Conservation (phyloP, 805 yeast species). For the Priceomyces haplophilus region DNA sequence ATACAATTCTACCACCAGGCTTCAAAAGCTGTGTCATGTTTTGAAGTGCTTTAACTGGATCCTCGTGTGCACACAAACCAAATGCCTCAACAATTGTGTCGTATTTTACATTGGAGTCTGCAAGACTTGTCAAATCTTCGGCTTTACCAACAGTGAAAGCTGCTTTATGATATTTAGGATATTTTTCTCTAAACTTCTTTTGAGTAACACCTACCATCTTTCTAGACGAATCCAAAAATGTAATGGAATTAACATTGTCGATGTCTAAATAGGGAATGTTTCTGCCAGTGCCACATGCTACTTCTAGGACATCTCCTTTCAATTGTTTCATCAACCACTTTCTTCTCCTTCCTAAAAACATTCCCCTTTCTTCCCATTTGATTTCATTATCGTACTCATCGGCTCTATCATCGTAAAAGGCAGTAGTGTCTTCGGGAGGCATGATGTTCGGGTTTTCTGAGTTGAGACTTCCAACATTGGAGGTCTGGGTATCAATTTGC, state of each 20-base stretch:
- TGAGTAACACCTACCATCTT: conserved; percentile 83
- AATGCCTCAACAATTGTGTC: conserved; percentile 93
- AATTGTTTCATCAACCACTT: conserved; percentile 76
- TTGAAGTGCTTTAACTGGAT: conserved; percentile 77
- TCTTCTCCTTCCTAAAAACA: conserved; percentile 61
- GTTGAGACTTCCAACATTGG: conserved; percentile 27
- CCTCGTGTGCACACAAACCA: conserved; percentile 93
- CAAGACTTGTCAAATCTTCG: conserved; percentile 67
- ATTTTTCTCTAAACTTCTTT: conserved; percentile 64
- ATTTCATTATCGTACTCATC: conserved; percentile 77
- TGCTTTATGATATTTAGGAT: conserved; percentile 66
- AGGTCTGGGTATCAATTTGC: neutral
- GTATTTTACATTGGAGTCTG: conserved; percentile 54
- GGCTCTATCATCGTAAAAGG: conserved; percentile 75
- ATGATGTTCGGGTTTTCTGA: conserved; percentile 46
- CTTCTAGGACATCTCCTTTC: conserved; percentile 88
- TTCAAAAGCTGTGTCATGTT: conserved; percentile 71
- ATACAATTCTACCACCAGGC: conserved; percentile 85
- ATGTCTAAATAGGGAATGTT: conserved; percentile 74
- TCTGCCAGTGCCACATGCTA: conserved; percentile 95
- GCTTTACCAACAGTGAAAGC: conserved; percentile 91
- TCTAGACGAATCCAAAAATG: conserved; percentile 79
- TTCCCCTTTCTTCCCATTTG: conserved; percentile 65
- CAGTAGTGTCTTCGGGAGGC: conserved; percentile 77
- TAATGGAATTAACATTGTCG: conserved; percentile 61